A percentile compares a stretch with the other conserved stretches of the same genome.
phyloP scores from a whole-genome alignment of 2,329 filamentous ascomycete species.

The Fusarium vanettenii region DNA sequence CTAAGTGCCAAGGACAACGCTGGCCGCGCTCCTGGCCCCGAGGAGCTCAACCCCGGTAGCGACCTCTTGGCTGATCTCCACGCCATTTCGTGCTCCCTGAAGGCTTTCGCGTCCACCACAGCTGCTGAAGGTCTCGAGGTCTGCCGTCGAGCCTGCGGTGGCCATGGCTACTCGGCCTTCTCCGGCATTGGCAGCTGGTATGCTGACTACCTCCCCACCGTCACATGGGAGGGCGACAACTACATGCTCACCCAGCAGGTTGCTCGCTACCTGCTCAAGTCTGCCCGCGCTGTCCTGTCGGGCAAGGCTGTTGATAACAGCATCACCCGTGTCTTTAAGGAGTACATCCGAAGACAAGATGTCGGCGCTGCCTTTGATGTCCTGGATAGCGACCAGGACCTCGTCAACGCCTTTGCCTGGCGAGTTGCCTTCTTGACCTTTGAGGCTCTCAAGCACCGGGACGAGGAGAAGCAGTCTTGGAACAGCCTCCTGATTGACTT shows the following conservation, averaged over 20 bases:
- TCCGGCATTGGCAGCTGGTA: slow-evolving; percentile 82
- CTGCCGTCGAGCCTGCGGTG: slow-evolving; percentile 80
- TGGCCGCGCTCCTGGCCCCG: slow-evolving; percentile 71
- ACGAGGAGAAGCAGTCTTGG: slow-evolving; percentile 81
- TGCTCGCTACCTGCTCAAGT: slow-evolving; percentile 80
- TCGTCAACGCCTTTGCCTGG: slow-evolving; percentile 82
- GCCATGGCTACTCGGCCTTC: slow-evolving; percentile 81
- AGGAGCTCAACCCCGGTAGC: slow-evolving; percentile 71
- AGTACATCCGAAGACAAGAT: slow-evolving; percentile 73
- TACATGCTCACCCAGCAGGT: slow-evolving; percentile 88
- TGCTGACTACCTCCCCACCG: slow-evolving; percentile 77
- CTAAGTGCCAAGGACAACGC: slow-evolving; percentile 54
- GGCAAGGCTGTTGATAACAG: slow-evolving; percentile 60
- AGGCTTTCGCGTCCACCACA: slow-evolving; percentile 77
- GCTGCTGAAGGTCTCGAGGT: slow-evolving; percentile 81
- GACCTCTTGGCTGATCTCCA: slow-evolving; percentile 80
- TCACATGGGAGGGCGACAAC: slow-evolving; percentile 83
- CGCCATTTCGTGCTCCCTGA: slow-evolving; percentile 80
- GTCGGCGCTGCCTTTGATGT: slow-evolving; percentile 81
- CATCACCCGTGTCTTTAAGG: slow-evolving; percentile 67
- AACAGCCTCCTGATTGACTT: slow-evolving; percentile 83
- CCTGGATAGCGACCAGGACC: slow-evolving; percentile 75
- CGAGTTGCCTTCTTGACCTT: slow-evolving; percentile 80
- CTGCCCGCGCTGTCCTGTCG: slow-evolving; percentile 75
- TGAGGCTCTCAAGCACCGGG: slow-evolving; percentile 78